These are phyloP conservation scores for Trichophyton mentagrophytes DNA, from an alignment of 2,329 filamentous ascomycete genomes.

Conservation along the genomic window DNA sequence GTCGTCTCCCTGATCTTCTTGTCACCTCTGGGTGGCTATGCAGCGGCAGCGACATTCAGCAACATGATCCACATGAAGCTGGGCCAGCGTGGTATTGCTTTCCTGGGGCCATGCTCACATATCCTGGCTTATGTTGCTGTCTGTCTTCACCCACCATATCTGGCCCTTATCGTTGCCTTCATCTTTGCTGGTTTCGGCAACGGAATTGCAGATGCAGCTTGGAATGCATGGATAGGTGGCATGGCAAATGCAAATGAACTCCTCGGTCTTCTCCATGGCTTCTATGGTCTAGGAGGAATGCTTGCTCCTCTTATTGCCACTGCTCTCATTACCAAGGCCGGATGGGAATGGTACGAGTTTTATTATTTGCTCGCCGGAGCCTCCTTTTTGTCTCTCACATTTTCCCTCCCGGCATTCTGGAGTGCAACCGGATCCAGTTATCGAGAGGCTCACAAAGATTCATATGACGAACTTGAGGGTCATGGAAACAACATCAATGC, in stretches of 20 bases:
- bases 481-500: background rate
- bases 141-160: slow-evolving; percentile 55
- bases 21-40: slow-evolving; percentile 36
- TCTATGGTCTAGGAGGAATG: slow-evolving; percentile 56
- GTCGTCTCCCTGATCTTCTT: slow-evolving; percentile 38
- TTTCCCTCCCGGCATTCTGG: slow-evolving; percentile 49
- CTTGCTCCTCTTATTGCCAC: slow-evolving; percentile 59
- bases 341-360: slow-evolving; percentile 55
- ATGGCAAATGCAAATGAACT: slow-evolving; percentile 61
- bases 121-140: slow-evolving; percentile 53
- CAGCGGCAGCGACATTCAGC: slow-evolving; percentile 32
- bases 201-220: slow-evolving; percentile 44
- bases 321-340: slow-evolving; percentile 52
- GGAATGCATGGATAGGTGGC: slow-evolving; percentile 51
- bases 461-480: slow-evolving; percentile 8
- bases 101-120: slow-evolving; percentile 50
- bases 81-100: slow-evolving; percentile 60
- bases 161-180: slow-evolving; percentile 51
- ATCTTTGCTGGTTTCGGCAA: slow-evolving; percentile 58
- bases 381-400: slow-evolving; percentile 42
- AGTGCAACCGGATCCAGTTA: slow-evolving; percentile 44
- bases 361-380: slow-evolving; percentile 58
- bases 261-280: slow-evolving; percentile 55
- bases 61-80: slow-evolving; percentile 30
- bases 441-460: slow-evolving; percentile 21